Evolutionary conservation across 75 land plant species (phyloP), one percentile per base, ranked within the genome.

Genomic region (Larix kaempferi): DNA sequence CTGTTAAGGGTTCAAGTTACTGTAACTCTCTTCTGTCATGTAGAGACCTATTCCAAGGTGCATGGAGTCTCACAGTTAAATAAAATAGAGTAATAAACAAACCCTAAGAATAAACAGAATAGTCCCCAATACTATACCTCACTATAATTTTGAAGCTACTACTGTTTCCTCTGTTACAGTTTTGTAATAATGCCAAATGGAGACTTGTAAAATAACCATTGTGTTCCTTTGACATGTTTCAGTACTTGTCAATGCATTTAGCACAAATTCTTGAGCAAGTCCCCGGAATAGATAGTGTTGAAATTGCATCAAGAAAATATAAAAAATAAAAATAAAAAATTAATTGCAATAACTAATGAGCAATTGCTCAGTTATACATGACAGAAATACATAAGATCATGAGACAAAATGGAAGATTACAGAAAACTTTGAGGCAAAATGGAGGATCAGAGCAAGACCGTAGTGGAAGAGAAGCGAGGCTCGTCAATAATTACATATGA

Each of bases 401-500:
- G 73, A 69, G 23, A 21, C 41, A 19, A 65, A 65, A 16, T 16
- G 35, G 39, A 65, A 5, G 69, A 17, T 35, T 19, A 1, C 10
- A 23, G 25, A 21, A 69, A 41, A 10, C 49, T 21, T 69, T 69
- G 73, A 69, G 23, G 49, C 41, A 37, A 65, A 65, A 29, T 16
- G 35, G 39, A 65, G 1, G 69, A 17, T 35, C 39, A 1, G n/a
- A 25, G 52, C 52, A 69, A n/a, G 10, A 41, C 49, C 39, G 23
- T 41, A 41, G 17, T 67, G 52, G 73, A n/a, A 69, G 41, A 37
- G 73, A n/a, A 41, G 73, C 35, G 23, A 69, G 52, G 14, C 73
- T 69, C 25, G 41, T 41, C 23, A 69, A 39, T 41, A 21, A 41
- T 69, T 21, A 41, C 11, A 69, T 41, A 39, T 41, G 23, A 41